A percentile compares a stretch with the other conserved stretches of the same genome.
These are phyloP conservation scores for Oryza brachyantha DNA, from an alignment of 176 grass and related monocot species.

Conservation along the genomic window DNA sequence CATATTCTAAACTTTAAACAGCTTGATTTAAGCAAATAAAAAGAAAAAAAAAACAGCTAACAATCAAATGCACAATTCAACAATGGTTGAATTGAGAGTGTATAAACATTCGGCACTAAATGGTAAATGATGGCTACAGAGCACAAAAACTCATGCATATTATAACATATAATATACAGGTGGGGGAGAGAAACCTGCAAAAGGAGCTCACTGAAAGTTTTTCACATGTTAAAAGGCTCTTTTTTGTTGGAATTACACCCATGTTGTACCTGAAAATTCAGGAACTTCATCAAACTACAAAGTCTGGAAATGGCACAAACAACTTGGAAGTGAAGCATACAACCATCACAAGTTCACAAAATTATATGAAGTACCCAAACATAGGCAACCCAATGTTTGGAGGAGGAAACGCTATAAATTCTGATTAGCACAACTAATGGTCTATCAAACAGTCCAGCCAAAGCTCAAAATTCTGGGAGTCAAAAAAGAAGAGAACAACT, in stretches of 20 bases:
- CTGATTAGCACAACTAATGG: neutral
- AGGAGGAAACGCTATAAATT: neutral
- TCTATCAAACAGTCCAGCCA: neutral
- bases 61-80: neutral
- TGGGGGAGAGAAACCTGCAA: slow-evolving; percentile 48
- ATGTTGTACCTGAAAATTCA: slow-evolving; percentile 71
- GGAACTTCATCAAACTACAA: neutral
- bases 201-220: slow-evolving; percentile 73
- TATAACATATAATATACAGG: neutral
- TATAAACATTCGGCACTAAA: neutral
- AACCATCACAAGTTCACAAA: neutral
- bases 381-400: neutral
- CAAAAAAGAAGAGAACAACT: neutral
- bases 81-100: neutral
- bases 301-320: neutral
- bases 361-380: neutral
- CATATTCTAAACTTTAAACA: neutral
- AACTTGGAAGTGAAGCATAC: neutral
- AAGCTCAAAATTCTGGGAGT: neutral
- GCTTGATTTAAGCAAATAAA: neutral
- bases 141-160: neutral
- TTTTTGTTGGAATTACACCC: slow-evolving; percentile 73
- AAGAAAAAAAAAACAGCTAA: neutral
- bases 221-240: slow-evolving; percentile 64
- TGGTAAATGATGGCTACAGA: neutral